These are phyloP conservation scores for Neurospora pannonica DNA, from an alignment of 495 filamentous ascomycete genomes.

Conservation along the genomic window DNA sequence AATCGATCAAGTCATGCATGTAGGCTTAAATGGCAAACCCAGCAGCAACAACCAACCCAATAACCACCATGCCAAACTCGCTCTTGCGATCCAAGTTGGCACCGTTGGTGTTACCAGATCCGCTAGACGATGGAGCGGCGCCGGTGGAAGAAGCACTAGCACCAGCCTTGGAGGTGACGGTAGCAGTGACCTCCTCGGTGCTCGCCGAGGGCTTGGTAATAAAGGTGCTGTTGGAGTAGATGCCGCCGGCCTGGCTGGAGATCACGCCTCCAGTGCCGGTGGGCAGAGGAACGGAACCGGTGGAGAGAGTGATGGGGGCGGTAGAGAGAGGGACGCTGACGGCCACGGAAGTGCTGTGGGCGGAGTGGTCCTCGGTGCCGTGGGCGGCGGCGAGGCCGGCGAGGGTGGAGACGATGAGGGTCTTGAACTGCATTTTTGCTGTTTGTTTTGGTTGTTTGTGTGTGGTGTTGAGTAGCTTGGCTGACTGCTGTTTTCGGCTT, in stretches of 20 bases:
- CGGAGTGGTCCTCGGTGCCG: not conserved
- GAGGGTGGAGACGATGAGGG: slow-evolving; percentile 18
- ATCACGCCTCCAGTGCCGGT: not conserved
- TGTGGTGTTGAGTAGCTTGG: not conserved
- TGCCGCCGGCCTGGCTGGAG: not conserved
- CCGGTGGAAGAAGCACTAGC: not conserved
- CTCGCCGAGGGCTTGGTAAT: not conserved
- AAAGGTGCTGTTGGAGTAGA: not conserved
- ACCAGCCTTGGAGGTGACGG: not conserved
- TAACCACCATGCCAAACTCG: slow-evolving; percentile 10
- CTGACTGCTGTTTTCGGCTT: not conserved
- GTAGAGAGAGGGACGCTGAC: slow-evolving; percentile 26
- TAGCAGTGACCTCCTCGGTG: not conserved
- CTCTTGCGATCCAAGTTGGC: not conserved
- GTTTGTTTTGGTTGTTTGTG: not conserved
- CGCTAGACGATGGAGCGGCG: not conserved
- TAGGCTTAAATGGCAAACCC: slow-evolving; percentile 27
- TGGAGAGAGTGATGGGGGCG: not conserved
- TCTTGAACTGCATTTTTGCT: slow-evolving; percentile 17
- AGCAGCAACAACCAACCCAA: slow-evolving; percentile 20
- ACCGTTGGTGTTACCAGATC: not conserved
- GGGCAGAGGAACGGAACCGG: not conserved
- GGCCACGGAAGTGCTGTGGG: slow-evolving; percentile 19
- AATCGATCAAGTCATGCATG: not conserved
- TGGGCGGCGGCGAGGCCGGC: slow-evolving; percentile 9